A percentile compares a stretch with the other conserved stretches of the same genome.
These are phyloP conservation scores for Scytalidium lignicola DNA, from an alignment of 2,329 filamentous ascomycete genomes.

Conservation along the genomic window DNA sequence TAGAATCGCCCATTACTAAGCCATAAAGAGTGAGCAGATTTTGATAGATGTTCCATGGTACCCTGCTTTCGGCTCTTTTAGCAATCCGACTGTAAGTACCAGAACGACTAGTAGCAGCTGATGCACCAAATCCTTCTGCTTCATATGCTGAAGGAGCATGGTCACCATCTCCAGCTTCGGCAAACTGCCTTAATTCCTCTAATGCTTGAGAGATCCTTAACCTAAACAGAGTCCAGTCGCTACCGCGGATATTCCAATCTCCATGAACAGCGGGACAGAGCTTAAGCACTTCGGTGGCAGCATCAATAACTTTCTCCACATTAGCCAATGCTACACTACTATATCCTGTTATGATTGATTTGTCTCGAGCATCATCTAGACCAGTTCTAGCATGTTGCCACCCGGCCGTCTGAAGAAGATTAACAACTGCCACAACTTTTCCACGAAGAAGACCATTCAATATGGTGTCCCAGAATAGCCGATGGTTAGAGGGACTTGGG, in stretches of 20 bases:
- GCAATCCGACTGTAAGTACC: slow-evolving; percentile 62
- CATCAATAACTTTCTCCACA: slow-evolving; percentile 65
- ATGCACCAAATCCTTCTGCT: slow-evolving; percentile 33
- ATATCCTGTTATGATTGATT: slow-evolving; percentile 53
- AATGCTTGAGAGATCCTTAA: slow-evolving; percentile 66
- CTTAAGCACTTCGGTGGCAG: slow-evolving; percentile 64
- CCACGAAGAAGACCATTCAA: slow-evolving; percentile 71
- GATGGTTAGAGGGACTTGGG: slow-evolving; percentile 71
- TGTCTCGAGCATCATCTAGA: slow-evolving; percentile 55
- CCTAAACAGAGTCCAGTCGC: slow-evolving; percentile 81
- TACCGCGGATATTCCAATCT: slow-evolving; percentile 79
- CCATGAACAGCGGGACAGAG: slow-evolving; percentile 64
- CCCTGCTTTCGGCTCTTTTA: slow-evolving; percentile 72
- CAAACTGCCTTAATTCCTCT: slow-evolving; percentile 68
- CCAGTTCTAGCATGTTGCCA: slow-evolving; percentile 70
- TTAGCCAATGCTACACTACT: slow-evolving; percentile 71
- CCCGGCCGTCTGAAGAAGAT: slow-evolving; percentile 66
- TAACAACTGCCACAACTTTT: slow-evolving; percentile 60
- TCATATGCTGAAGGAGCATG: slow-evolving; percentile 32
- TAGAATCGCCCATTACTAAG: slow-evolving; percentile 69
- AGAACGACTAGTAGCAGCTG: slow-evolving; percentile 43
- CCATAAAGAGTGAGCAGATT: slow-evolving; percentile 76
- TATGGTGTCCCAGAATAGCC: slow-evolving; percentile 81
- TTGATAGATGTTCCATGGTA: slow-evolving; percentile 88
- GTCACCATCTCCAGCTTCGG: slow-evolving; percentile 63